Percentiles rank a stretch among this genome's conserved stretches.
Evolutionary conservation across 192 early-diverging fungal species (phyloP).

Genomic region (Lunasporangiospora selenospora): DNA sequence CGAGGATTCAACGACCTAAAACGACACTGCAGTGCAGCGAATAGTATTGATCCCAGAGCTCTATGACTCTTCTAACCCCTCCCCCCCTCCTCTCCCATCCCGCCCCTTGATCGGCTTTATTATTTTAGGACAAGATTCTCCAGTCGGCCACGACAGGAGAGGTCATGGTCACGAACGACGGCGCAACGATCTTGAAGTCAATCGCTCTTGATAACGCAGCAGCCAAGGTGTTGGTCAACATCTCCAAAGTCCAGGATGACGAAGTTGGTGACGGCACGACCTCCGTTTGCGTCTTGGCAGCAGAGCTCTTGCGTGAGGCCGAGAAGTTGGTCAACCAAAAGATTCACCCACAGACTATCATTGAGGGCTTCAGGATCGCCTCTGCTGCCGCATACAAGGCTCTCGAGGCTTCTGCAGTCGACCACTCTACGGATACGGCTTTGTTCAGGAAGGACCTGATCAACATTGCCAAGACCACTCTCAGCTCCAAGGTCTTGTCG

Average conservation of each 20-base stretch:
- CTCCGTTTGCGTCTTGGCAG: slow-evolving; percentile 96
- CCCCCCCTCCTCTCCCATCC: no score
- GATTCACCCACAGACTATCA: slow-evolving; percentile 98
- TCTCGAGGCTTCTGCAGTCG: slow-evolving; percentile 79
- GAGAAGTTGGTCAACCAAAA: slow-evolving; percentile 92
- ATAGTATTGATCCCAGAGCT: no score
- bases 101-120: no score
- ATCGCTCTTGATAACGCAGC: slow-evolving; percentile 98
- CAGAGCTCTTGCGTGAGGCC: slow-evolving; percentile 94
- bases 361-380: slow-evolving; percentile 94
- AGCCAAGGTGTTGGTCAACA: slow-evolving; percentile 97
- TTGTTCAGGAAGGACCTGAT: slow-evolving; percentile 89
- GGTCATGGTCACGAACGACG: slow-evolving; percentile 97
- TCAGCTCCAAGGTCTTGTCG: slow-evolving; percentile 96
- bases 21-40: no score
- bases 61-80: no score
- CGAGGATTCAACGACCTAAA: no score
- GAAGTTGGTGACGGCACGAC: slow-evolving; percentile 99
- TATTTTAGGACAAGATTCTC: slow-evolving; percentile 99
- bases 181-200: slow-evolving; percentile 98
- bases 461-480: slow-evolving; percentile 97
- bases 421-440: slow-evolving; percentile 74
- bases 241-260: slow-evolving; percentile 99
- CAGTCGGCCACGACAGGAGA: slow-evolving; percentile 89
- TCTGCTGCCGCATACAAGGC: slow-evolving; percentile 82